These are phyloP conservation scores for Brassica balearica DNA, from an alignment of 441 rosid genomes.

Conservation along the genomic window DNA sequence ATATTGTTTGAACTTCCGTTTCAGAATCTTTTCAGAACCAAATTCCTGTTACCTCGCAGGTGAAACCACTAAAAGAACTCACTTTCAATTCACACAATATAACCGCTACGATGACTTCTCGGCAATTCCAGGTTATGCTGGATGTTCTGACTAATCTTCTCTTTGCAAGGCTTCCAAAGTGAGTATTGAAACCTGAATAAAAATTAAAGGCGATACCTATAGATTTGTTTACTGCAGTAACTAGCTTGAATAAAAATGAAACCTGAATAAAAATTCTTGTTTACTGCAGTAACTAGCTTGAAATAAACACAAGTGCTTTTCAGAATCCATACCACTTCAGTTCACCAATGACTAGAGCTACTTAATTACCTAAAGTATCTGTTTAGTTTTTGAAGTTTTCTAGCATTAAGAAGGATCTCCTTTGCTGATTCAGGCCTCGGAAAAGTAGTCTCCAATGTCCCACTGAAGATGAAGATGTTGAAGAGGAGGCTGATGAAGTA, in stretches of 20 bases:
- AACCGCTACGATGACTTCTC: conserved; percentile 98
- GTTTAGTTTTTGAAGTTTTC: background rate
- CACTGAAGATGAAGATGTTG: conserved; percentile 95
- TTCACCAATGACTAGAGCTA: conserved; percentile 28
- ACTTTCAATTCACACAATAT: conserved; percentile 85
- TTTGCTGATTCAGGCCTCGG: conserved; percentile 76
- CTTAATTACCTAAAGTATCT: conserved; percentile 7
- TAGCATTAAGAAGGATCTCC: conserved; percentile 2
- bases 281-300: conserved; percentile 21
- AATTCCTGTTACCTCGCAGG: conserved; percentile 52
- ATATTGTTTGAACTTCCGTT: conserved; percentile 18
- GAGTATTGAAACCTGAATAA: conserved; percentile 43
- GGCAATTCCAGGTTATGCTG: conserved; percentile 98
- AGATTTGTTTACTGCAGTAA: conserved; percentile 27
- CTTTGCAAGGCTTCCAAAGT: conserved; percentile 99
- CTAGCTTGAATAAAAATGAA: conserved; percentile 1
- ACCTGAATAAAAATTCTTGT: conserved; percentile 6
- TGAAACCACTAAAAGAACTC: conserved; percentile 99
- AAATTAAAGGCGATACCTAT: conserved; percentile 9
- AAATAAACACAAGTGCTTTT: conserved; percentile 6
- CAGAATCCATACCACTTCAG: conserved; percentile 23
- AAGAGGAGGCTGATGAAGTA: conserved; percentile 97
- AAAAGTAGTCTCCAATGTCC: conserved; percentile 91
- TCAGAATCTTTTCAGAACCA: conserved; percentile 30
- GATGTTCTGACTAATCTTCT: conserved; percentile 98